Evolutionary conservation across 2,329 filamentous ascomycete species (phyloP), one percentile per base, ranked within the genome.

Genomic region (Diaporthe longicolla): DNA sequence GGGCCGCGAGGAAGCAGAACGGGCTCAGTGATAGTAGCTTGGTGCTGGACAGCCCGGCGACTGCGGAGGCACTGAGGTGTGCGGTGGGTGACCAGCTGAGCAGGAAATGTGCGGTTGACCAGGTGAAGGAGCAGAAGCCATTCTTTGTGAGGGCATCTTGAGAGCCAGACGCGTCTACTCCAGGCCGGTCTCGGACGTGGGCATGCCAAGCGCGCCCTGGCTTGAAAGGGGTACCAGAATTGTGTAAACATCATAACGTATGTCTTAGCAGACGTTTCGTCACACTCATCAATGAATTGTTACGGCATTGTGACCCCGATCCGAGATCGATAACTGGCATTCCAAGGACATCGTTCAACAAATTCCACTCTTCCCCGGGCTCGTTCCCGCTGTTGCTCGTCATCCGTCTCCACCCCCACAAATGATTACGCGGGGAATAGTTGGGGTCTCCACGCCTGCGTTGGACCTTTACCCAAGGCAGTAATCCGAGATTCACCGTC

Each of bases 1-100:
- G 84, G 75, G 85, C 85, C 32, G 87, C 87, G 3, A 82, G 87
- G 72, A 83, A 81, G 76, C 83, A 87, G 78, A 87, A 86, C 80
- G 85, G 83, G 0, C 83, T 85, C 21, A 32, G 55, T 29, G 78
- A 79, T 11, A 83, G 85, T 19, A 82, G 85, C 4, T 77, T 89
- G 73, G 80, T 80, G 7, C 78, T 89, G 73, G 80, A 85, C 72
- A 88, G 86, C 74, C 87, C 87, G 26, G 87, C 86, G 9, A 89
- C 87, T 0, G 83, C 86, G 0, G 87, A 89, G 78, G 83, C 84
- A 40, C 84, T 89, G 66, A 82, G 87, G 48, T 77, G 87, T 29
- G 78, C 79, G 17, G 72, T 83, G 52, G 82, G 80, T 9, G 82
- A 83, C 77, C 76, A 78, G 15, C 77, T 84, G 37, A 76, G 80